Evolutionary conservation across 2,329 filamentous ascomycete genomes (phyloP).

Genomic region (Neopestalotiopsis rosae): DNA sequence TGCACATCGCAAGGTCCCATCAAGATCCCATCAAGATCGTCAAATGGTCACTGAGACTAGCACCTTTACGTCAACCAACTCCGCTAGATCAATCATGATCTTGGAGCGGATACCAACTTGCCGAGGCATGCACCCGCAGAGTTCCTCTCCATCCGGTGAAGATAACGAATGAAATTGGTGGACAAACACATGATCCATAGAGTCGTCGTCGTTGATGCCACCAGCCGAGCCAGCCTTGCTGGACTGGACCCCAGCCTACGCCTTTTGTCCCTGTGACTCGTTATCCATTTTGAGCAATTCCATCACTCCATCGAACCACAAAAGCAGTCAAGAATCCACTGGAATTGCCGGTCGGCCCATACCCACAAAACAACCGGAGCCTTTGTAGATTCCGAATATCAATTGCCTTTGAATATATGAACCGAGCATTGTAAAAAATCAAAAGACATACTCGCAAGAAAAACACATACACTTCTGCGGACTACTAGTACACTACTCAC

Average conservation of each 20-base stretch:
- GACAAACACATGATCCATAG: not conserved
- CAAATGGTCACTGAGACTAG: not conserved
- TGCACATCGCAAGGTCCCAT: not conserved
- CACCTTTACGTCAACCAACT: conserved; percentile 6
- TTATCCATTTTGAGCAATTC: not conserved
- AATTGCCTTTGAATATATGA: not conserved
- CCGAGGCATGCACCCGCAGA: not conserved
- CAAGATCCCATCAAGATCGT: not conserved
- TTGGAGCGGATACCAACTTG: not conserved
- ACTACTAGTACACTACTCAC: not conserved
- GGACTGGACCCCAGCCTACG: not conserved
- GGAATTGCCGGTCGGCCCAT: not conserved
- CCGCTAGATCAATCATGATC: not conserved
- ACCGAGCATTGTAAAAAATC: not conserved
- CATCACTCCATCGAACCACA: not conserved
- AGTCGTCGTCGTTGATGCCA: not conserved
- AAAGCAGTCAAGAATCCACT: not conserved
- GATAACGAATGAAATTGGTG: conserved; percentile 4
- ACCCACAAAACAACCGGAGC: not conserved
- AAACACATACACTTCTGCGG: not conserved
- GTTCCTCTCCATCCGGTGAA: not conserved
- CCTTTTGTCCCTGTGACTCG: not conserved
- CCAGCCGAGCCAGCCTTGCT: too few relatives aligned
- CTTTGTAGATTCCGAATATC: not conserved
- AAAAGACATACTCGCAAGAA: too few relatives aligned